These are phyloP conservation scores for Aspergillus wentii DNA, from an alignment of 495 filamentous ascomycete genomes.

Conservation along the genomic window DNA sequence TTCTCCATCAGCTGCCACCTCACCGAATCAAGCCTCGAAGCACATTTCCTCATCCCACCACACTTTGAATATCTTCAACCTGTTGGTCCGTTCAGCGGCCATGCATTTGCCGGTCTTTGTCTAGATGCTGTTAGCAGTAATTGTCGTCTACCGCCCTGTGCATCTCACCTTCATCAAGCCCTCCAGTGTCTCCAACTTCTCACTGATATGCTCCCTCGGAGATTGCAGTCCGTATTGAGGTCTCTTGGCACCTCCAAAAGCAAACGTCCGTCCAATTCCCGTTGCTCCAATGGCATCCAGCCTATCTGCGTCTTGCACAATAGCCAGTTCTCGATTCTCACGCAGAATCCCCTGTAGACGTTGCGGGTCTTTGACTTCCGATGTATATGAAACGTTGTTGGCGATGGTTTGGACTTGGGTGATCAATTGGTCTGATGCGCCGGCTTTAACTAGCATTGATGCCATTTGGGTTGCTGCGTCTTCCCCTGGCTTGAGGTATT, in stretches of 20 bases:
- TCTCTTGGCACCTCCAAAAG: background rate
- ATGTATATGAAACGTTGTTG: background rate
- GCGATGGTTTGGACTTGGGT: background rate
- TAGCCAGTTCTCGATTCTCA: background rate
- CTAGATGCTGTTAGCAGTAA: background rate
- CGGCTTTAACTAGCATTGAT: background rate
- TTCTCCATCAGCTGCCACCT: too few relatives aligned
- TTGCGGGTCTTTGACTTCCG: background rate
- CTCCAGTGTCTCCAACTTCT: background rate
- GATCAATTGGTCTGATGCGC: background rate
- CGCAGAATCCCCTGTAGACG: background rate
- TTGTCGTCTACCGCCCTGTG: background rate
- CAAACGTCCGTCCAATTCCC: background rate
- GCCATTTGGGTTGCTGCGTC: background rate
- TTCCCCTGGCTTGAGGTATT: background rate
- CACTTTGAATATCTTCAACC: background rate
- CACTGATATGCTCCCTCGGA: background rate
- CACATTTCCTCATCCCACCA: background rate
- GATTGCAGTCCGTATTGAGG: background rate
- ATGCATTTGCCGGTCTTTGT: background rate
- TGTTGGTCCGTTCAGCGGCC: background rate
- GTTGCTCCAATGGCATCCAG: background rate
- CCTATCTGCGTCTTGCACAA: background rate
- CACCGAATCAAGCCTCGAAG: background rate
- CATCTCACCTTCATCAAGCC: background rate